A percentile compares a stretch with the other conserved stretches of the same genome.
Conservation (phyloP, 2,329 filamentous ascomycete genomes). For the Fragosphaeria purpurea region DNA sequence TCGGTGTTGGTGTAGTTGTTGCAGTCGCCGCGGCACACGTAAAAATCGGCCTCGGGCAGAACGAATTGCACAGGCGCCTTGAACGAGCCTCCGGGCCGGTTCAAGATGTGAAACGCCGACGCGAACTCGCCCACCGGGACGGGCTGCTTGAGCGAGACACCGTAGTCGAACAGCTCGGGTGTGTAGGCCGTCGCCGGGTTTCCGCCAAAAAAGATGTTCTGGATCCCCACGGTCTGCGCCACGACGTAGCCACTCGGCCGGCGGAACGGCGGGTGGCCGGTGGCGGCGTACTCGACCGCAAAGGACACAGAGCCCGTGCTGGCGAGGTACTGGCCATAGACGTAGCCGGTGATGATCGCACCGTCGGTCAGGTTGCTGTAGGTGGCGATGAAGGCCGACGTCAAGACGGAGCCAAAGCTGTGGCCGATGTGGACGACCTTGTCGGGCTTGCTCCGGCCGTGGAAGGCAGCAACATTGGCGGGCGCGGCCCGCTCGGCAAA, state of each 20-base stretch:
- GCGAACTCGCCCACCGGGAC: constrained; percentile 4
- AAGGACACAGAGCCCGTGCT: constrained; percentile 2
- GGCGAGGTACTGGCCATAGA: constrained; percentile 8
- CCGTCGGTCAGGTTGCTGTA: constrained; percentile 26
- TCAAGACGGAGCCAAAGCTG: constrained; percentile 17
- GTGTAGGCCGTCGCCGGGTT: neutral
- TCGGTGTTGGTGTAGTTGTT: neutral
- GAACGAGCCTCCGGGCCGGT: neutral
- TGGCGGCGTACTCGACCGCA: constrained; percentile 1
- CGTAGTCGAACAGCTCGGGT: neutral
- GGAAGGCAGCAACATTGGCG: constrained; percentile 9
- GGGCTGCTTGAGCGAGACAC: constrained; percentile 1
- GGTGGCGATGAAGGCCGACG: constrained; percentile 17
- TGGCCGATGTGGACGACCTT: constrained; percentile 18
- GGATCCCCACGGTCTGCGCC: neutral
- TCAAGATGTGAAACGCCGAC: neutral
- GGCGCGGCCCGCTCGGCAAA: constrained; percentile 11
- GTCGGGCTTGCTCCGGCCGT: constrained; percentile 16
- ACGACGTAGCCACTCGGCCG: constrained; percentile 1
- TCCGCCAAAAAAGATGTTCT: constrained; percentile 3
- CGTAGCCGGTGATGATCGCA: constrained; percentile 28
- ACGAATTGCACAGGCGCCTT: constrained; percentile 1
- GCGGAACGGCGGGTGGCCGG: neutral
- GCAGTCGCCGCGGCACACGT: constrained; percentile 5
- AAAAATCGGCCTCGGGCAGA: neutral